Evolutionary conservation across 371 early-diverging fungal species (phyloP).

Genomic region (Dipsacomyces acuminosporus): DNA sequence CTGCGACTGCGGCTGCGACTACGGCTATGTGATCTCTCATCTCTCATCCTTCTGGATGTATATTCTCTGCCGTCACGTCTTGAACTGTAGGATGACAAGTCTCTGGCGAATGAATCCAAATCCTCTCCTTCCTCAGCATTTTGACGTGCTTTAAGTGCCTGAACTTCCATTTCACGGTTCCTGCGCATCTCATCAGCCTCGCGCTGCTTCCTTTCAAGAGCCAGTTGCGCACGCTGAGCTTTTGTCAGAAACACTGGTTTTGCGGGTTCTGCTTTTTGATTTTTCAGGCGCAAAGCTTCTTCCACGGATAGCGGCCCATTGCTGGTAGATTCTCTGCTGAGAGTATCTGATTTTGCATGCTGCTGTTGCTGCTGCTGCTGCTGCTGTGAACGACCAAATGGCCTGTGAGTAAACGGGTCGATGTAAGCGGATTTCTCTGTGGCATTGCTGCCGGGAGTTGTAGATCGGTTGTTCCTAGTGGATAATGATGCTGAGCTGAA

Average conservation of each 20-base stretch:
- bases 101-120: too few species aligned
- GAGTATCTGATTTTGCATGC: too few species aligned
- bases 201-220: slow-evolving; percentile 74
- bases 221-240: slow-evolving; percentile 82
- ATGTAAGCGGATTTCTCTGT: too few species aligned
- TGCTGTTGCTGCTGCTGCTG: too few species aligned
- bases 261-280: slow-evolving; percentile 21
- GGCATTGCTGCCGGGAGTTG: too few species aligned
- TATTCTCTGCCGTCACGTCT: too few species aligned
- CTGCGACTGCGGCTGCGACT: slow-evolving; percentile 27
- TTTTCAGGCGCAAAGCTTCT: slow-evolving; percentile 36
- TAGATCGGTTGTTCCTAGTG: too few species aligned
- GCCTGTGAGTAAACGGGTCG: too few species aligned
- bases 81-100: too few species aligned
- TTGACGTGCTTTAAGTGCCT: slow-evolving; percentile 29
- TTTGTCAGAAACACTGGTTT: slow-evolving; percentile 74
- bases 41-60: too few species aligned
- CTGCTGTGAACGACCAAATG: too few species aligned
- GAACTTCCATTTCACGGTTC: slow-evolving; percentile 60
- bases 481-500: too few species aligned
- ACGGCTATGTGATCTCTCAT: background rate
- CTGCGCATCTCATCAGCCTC: slow-evolving; percentile 71
- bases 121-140: slow-evolving; percentile 45
- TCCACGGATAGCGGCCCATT: slow-evolving; percentile 42
- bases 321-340: background rate